Percentiles rank a stretch among this genome's conserved stretches.
phyloP scores from a whole-genome alignment of 2,329 filamentous ascomycete genomes.

The Colletotrichum musicola region DNA sequence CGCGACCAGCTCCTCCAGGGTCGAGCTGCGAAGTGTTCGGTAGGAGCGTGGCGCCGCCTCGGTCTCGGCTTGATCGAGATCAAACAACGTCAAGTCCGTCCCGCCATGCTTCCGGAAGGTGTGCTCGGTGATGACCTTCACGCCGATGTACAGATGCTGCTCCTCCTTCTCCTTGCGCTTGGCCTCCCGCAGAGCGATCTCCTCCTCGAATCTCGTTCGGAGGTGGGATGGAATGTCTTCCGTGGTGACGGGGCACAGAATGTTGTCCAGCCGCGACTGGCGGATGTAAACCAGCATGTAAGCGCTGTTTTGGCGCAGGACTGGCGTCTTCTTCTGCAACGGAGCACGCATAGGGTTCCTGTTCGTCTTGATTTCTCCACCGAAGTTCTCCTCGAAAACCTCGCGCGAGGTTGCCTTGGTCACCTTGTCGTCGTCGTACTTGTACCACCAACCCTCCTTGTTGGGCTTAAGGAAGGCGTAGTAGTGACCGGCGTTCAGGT shows the following conservation, averaged over 20 bases:
- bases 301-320: conserved; percentile 82
- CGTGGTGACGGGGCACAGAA: conserved; percentile 81
- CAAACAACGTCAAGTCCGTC: conserved; percentile 83
- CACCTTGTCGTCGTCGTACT: conserved; percentile 96
- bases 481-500: conserved; percentile 97
- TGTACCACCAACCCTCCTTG: conserved; percentile 95
- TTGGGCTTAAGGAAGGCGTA: conserved; percentile 96
- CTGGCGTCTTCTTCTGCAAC: conserved; percentile 67
- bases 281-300: conserved; percentile 99
- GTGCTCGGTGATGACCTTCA: conserved; percentile 84
- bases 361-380: conserved; percentile 79
- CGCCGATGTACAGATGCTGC: conserved; percentile 89
- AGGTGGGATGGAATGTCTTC: conserved; percentile 87
- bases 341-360: conserved; percentile 57
- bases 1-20: conserved; percentile 79
- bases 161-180: conserved; percentile 91
- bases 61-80: conserved; percentile 69
- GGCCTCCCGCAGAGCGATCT: conserved; percentile 80
- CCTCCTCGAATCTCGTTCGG: conserved; percentile 78
- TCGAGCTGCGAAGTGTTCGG: conserved; percentile 80
- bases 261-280: conserved; percentile 84
- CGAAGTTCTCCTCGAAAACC: conserved; percentile 96
- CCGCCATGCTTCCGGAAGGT: conserved; percentile 86
- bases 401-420: conserved; percentile 94
- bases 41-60: conserved; percentile 79